Conservation (phyloP, 495 filamentous ascomycete genomes). For the Hyphodiscus hymeniophilus region DNA sequence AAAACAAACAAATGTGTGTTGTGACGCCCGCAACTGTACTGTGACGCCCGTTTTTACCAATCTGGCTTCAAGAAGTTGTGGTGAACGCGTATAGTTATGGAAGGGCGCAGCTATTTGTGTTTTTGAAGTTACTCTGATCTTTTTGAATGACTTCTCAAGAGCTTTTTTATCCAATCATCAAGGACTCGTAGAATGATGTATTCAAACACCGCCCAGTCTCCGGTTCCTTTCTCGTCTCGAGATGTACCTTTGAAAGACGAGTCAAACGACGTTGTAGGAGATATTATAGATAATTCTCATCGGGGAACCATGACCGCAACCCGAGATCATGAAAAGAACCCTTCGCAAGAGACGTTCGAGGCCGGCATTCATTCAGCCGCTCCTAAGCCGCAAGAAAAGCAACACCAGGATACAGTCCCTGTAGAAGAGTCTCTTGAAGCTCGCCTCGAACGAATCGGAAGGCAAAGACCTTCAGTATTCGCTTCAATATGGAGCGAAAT, state of each 20-base stretch:
- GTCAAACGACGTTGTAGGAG: no score
- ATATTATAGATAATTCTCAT: no score
- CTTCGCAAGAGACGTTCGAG: neutral
- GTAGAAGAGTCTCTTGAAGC: slow-evolving; percentile 23
- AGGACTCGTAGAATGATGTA: neutral
- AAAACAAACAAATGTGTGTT: slow-evolving; percentile 9
- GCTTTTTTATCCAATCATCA: neutral
- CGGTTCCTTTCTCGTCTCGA: no score
- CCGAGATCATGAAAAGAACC: slow-evolving; percentile 1
- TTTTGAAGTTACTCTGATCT: neutral
- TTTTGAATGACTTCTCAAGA: neutral
- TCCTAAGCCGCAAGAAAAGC: slow-evolving; percentile 8
- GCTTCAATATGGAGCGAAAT: slow-evolving; percentile 50
- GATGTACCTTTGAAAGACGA: no score
- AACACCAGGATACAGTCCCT: neutral
- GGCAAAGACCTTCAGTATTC: slow-evolving; percentile 63
- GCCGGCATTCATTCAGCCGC: slow-evolving; percentile 1
- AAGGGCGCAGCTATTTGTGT: neutral
- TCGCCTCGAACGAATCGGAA: slow-evolving; percentile 58
- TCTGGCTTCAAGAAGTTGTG: neutral
- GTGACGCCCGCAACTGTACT: slow-evolving; percentile 15
- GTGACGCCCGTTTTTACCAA: slow-evolving; percentile 15
- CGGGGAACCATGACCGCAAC: no score
- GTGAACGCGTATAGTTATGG: neutral
- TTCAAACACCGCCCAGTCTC: no score